Evolutionary conservation across 495 filamentous ascomycete species (phyloP).

Genomic region (Talaromyces adpressus): DNA sequence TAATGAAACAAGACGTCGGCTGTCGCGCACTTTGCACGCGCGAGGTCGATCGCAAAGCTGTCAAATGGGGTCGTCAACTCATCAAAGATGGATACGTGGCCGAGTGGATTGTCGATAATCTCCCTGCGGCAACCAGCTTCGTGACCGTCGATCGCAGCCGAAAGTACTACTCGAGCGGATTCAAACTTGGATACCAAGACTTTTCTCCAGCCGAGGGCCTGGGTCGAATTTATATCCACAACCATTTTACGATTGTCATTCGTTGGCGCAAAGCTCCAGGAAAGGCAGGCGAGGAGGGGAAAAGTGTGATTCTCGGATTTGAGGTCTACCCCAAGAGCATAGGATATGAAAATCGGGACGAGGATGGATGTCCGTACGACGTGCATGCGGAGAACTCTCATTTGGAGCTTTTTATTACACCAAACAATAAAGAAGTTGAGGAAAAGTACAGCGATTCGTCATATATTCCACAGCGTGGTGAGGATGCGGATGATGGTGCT

Average conservation of each 20-base stretch:
- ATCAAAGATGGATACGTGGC: conserved; percentile 80
- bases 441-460: conserved; percentile 53
- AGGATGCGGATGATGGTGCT: conserved; percentile 58
- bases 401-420: conserved; percentile 61
- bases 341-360: conserved; percentile 50
- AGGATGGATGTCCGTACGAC: conserved; percentile 59
- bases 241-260: conserved; percentile 85
- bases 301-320: conserved; percentile 84
- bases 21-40: conserved; percentile 70
- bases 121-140: conserved; percentile 89
- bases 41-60: conserved; percentile 54
- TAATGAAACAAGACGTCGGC: conserved; percentile 72
- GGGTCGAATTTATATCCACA: conserved; percentile 76
- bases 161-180: conserved; percentile 93
- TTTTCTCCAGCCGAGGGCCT: conserved; percentile 51
- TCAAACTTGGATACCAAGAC: conserved; percentile 82
- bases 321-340: conserved; percentile 91
- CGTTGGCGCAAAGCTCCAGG: conserved; percentile 73
- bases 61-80: conserved; percentile 67
- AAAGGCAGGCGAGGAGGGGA: conserved; percentile 56
- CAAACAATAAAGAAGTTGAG: conserved; percentile 50
- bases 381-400: conserved; percentile 53
- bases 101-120: conserved; percentile 95
- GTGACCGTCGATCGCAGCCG: conserved; percentile 81
- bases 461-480: conserved; percentile 48